phyloP scores from a whole-genome alignment of 768 basidiomycete species.

The Termitomyces eurrhizus region DNA sequence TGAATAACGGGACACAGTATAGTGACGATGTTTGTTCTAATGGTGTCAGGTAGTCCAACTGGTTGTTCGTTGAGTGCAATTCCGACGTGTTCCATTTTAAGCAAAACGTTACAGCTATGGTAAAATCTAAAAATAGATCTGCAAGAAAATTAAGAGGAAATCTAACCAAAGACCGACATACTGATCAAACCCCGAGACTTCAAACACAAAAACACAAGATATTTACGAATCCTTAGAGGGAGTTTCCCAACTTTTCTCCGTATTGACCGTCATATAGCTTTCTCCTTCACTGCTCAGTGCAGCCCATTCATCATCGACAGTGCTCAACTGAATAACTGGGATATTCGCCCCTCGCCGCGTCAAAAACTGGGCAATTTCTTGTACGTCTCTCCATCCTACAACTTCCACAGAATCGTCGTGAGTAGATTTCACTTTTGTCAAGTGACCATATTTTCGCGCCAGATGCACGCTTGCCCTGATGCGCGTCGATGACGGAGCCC shows the following conservation, averaged over 20 bases:
- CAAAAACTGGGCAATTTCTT: constrained; percentile 73
- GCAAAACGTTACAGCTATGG: no score
- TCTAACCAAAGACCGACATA: background rate
- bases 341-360: constrained; percentile 70
- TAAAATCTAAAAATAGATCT: background rate
- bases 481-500: constrained; percentile 31
- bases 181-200: background rate
- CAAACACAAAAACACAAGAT: background rate
- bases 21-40: no score
- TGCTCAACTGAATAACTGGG: constrained; percentile 41
- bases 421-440: constrained; percentile 29
- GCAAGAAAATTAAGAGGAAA: background rate
- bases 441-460: constrained; percentile 46
- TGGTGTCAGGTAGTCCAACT: no score
- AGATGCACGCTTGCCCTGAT: constrained; percentile 44
- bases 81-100: no score
- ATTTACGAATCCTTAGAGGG: constrained; percentile 5
- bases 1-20: no score
- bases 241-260: constrained; percentile 17
- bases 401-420: constrained; percentile 22
- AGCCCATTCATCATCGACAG: constrained; percentile 67
- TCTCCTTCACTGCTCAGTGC: constrained; percentile 61
- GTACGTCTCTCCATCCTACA: constrained; percentile 59
- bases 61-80: no score
- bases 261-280: constrained; percentile 28